A percentile compares a stretch with the other conserved stretches of the same genome.
These are phyloP conservation scores for Ajuga chamaepitys DNA, from an alignment of 257 asterid species.

Conservation along the genomic window DNA sequence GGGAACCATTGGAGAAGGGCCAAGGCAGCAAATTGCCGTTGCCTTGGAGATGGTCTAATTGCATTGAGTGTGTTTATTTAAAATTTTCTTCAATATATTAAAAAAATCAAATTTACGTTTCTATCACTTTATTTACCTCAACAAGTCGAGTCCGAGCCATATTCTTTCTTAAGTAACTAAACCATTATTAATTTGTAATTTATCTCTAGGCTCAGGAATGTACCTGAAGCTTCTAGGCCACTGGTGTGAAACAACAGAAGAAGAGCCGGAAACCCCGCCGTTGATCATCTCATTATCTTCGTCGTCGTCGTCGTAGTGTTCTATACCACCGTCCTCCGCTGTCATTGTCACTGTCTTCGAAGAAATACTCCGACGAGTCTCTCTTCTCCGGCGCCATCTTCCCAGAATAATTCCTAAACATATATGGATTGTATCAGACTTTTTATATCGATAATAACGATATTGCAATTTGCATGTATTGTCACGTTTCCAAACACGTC, in stretches of 20 bases:
- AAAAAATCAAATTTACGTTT: no score
- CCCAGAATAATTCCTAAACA: neutral
- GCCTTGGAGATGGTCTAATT: no score
- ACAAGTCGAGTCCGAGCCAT: no score
- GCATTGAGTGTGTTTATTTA: no score
- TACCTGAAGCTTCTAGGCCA: conserved; percentile 98
- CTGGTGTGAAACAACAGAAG: conserved; percentile 52
- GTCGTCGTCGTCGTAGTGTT: conserved; percentile 20
- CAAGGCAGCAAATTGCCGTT: no score
- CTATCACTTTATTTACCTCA: neutral
- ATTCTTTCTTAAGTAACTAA: no score
- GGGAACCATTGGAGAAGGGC: no score
- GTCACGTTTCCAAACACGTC: neutral
- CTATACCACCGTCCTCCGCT: conserved; percentile 21
- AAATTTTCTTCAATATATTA: no score
- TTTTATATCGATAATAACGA: neutral
- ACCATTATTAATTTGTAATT: no score
- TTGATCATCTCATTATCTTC: conserved; percentile 23
- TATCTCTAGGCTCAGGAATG: no score
- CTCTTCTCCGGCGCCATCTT: conserved; percentile 36
- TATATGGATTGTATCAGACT: neutral
- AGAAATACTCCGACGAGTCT: conserved; percentile 27
- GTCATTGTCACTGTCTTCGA: conserved; percentile 34
- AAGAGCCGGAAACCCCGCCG: conserved; percentile 18
- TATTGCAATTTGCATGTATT: neutral